Base-by-base conservation (phyloP, 129 eudicot species). In the Flaveria linearis region DNA sequence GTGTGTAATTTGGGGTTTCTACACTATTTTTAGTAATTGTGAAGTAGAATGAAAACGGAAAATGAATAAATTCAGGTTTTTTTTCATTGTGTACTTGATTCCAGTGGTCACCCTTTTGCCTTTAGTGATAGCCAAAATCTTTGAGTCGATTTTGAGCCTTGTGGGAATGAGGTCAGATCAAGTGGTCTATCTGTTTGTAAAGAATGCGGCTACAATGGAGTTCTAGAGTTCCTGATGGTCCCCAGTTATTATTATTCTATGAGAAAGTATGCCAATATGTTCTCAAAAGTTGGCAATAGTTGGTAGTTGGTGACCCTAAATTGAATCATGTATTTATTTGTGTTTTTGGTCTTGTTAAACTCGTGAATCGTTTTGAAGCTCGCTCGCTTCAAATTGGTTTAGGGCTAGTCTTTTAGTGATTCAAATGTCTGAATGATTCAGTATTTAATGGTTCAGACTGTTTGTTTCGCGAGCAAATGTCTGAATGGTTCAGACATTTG, bases 31-130 rank as follows among this genome's bases (percentile, higher is more conserved):
- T 62, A 9, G 15, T 22, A 68, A 56, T 36, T 30, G 33, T 72
- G 53, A 47, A 49, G 5, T 3, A 12, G 28, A 36, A 61, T 2
- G 46, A 45, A 49, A 66, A 64, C 30, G 28, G 36, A 33, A 75
- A 26, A 18, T 9, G 14, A 49, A 76, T 39, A 9, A 66, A 36
- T 39, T 36, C 3, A 26, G 73, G 73, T 53, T 36, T 36, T 46
- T 28, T 17, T n/a, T n/a, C 33, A 60, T 63, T 12, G 33, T 28
- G 33, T 63, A 18, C 14, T 63, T 75, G 51, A 28, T 75, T 63
- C 64, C 49, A 63, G 73, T 76, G 80, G 80, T 53, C 73, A 33
- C 52, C 65, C 62, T 64, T 76, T 64, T 12, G 33, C 65, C 13
- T 9, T 8, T 45, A 45, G 13, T 9, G 12, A 23, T 58, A 28